Evolutionary conservation across 1,139 yeast genomes (phyloP).

Genomic region (Yamadazyma atmosphaerica): DNA sequence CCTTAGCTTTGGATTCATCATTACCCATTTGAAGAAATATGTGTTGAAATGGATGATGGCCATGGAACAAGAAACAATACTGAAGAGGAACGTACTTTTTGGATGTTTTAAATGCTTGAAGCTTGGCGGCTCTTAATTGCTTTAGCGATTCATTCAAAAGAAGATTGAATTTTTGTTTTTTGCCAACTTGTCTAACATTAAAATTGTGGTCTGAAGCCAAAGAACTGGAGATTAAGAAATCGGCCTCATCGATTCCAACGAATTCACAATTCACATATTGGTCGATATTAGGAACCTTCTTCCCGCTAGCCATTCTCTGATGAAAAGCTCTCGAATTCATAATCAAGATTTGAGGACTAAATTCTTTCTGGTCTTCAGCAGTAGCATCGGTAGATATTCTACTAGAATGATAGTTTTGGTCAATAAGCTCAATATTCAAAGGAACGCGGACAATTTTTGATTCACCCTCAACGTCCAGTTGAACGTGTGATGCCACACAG

Average conservation of each 20-base stretch:
- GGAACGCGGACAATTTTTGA: constrained; percentile 21
- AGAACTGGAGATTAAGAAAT: constrained; percentile 9
- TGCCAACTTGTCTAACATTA: constrained; percentile 5
- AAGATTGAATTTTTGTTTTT: constrained; percentile 6
- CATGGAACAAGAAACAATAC: constrained; percentile 18
- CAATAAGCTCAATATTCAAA: constrained; percentile 19
- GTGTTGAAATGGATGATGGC: constrained; percentile 20
- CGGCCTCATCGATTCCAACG: constrained; percentile 24
- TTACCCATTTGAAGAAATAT: constrained; percentile 14
- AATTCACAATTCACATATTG: constrained; percentile 6
- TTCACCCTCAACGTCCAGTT: constrained; percentile 3
- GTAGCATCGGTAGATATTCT: constrained; percentile 5
- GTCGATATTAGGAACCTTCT: constrained; percentile 15
- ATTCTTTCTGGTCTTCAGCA: not conserved
- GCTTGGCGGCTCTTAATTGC: constrained; percentile 8
- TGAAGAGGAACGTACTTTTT: constrained; percentile 19
- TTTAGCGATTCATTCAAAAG: constrained; percentile 16
- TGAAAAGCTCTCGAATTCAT: constrained; percentile 10
- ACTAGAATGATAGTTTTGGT: constrained; percentile 1
- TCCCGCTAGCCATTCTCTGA: not conserved
- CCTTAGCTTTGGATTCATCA: not conserved
- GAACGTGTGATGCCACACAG: constrained; percentile 24
- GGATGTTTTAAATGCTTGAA: constrained; percentile 3
- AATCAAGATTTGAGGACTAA: constrained; percentile 25
- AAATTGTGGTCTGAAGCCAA: not conserved